Conservation (phyloP, 371 early-diverging fungal genomes). For the Lichtheimia ornata region DNA sequence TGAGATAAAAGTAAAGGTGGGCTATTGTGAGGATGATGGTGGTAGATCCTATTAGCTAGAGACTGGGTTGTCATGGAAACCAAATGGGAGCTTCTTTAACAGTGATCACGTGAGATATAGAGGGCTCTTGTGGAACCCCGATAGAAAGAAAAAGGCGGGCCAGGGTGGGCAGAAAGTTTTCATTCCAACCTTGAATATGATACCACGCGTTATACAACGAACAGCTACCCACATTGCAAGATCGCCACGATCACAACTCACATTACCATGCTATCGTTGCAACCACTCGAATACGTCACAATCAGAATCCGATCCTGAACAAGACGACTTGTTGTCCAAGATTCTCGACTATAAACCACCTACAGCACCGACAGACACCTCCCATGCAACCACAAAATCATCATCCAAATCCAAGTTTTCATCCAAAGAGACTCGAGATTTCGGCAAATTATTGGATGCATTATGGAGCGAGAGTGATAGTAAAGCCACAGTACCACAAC, state of each 20-base stretch:
- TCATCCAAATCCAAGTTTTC: background rate
- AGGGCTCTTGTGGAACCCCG: no score
- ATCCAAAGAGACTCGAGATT: background rate
- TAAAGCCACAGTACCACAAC: background rate
- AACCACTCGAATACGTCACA: background rate
- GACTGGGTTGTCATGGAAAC: no score
- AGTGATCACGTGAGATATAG: no score
- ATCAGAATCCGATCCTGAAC: background rate
- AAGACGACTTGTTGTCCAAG: conserved; percentile 3
- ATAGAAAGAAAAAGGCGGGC: no score
- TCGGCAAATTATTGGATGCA: background rate
- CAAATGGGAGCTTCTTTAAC: no score
- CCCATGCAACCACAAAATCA: background rate
- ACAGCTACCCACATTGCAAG: background rate
- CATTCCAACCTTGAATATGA: background rate
- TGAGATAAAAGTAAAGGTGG: no score
- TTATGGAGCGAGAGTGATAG: background rate
- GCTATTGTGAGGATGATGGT: no score
- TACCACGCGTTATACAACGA: background rate
- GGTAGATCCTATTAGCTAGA: no score
- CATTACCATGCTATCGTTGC: background rate
- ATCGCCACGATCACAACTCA: background rate
- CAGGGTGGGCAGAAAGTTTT: no score
- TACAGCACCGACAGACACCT: background rate
- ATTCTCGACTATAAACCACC: background rate